phyloP scores from a whole-genome alignment of 306 rosid genomes.

The Quillaja saponaria region DNA sequence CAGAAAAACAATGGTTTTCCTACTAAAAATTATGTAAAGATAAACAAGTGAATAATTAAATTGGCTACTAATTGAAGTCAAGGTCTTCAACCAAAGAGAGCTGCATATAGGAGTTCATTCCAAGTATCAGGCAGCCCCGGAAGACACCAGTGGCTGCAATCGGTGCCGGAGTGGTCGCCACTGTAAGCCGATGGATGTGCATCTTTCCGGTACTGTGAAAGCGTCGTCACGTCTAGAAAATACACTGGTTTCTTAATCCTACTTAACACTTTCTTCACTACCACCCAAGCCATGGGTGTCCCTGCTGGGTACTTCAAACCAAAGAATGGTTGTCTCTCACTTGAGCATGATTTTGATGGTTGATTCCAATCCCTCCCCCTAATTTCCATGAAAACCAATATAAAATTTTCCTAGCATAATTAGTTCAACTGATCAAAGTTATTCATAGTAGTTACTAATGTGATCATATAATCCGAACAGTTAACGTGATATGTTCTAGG shows the following conservation, averaged over 20 bases:
- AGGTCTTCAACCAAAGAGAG: constrained; percentile 48
- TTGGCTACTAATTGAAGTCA: background rate
- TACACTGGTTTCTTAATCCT: constrained; percentile 66
- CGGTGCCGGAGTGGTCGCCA: constrained; percentile 46
- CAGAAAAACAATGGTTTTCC: constrained; percentile 44
- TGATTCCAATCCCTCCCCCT: constrained; percentile 93
- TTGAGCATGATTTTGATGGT: constrained; percentile 71
- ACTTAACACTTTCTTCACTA: constrained; percentile 73
- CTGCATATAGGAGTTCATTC: constrained; percentile 73
- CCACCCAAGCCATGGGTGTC: constrained; percentile 72
- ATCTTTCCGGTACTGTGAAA: constrained; percentile 83
- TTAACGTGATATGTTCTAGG: no score
- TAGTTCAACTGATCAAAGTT: no score
- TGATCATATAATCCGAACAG: no score
- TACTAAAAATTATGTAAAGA: background rate
- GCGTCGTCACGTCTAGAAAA: constrained; percentile 70
- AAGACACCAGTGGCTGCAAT: constrained; percentile 98
- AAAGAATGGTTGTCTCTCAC: constrained; percentile 59
- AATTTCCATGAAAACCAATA: constrained; percentile 9
- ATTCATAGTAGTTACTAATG: no score
- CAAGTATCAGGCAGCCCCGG: constrained; percentile 97
- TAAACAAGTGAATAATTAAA: constrained; percentile 22
- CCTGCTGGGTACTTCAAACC: constrained; percentile 87
- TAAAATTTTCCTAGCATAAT: no score
- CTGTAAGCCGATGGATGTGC: constrained; percentile 81